phyloP scores from a whole-genome alignment of 345 rosid genomes.

The Gynandropsis gynandra region DNA sequence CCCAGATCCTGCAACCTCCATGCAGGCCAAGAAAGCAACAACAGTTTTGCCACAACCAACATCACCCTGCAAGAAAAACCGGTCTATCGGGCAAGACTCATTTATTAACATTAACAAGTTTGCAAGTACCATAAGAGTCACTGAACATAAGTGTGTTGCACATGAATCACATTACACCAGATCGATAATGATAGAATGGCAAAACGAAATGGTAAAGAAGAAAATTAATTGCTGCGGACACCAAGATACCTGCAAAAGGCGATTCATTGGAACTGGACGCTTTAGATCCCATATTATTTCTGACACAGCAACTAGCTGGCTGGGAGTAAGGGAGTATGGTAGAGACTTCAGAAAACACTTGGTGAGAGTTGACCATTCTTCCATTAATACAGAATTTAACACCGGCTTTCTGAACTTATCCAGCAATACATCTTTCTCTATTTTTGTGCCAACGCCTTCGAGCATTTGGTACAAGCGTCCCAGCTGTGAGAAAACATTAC shows the following conservation, averaged over 20 bases:
- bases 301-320: conserved; percentile 80
- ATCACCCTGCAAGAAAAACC: conserved; percentile 59
- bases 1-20: conserved; percentile 91
- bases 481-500: conserved; percentile 43
- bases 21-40: conserved; percentile 91
- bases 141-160: not conserved
- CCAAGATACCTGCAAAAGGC: conserved; percentile 77
- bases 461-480: conserved; percentile 92
- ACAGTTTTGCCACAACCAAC: conserved; percentile 98
- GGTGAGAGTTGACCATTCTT: conserved; percentile 75
- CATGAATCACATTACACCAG: not conserved
- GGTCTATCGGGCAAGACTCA: conserved; percentile 11
- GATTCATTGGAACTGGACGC: conserved; percentile 84
- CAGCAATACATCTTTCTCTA: conserved; percentile 74
- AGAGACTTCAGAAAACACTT: conserved; percentile 64
- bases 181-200: not conserved
- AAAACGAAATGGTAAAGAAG: too few relatives aligned
- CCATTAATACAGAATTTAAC: conserved; percentile 42
- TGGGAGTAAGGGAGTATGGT: conserved; percentile 85
- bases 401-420: conserved; percentile 66
- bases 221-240: too few relatives aligned
- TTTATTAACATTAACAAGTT: conserved; percentile 4
- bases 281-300: conserved; percentile 96
- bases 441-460: conserved; percentile 67
- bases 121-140: conserved; percentile 2